phyloP scores from a whole-genome alignment of 306 rosid genomes.

The Rosa multiflora region DNA sequence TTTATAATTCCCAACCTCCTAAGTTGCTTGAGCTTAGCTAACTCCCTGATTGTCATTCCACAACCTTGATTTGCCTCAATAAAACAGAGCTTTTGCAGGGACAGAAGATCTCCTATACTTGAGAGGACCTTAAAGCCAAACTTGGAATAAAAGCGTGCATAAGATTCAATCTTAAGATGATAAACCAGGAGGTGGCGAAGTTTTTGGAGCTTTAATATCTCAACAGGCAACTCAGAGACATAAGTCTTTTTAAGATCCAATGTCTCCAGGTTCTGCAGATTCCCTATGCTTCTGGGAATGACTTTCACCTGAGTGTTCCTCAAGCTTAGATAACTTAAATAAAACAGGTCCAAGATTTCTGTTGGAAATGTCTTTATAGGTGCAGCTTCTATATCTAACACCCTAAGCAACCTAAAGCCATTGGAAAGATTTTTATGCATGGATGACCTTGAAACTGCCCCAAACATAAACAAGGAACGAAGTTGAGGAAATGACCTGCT shows the following conservation, averaged over 20 bases:
- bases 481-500: slow-evolving; percentile 53
- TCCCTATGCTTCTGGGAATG: slow-evolving; percentile 34
- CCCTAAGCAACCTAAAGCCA: slow-evolving; percentile 32
- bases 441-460: slow-evolving; percentile 27
- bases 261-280: slow-evolving; percentile 34
- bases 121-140: slow-evolving; percentile 29
- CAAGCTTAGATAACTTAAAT: slow-evolving; percentile 37
- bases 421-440: background rate
- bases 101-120: slow-evolving; percentile 24
- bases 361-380: slow-evolving; percentile 25
- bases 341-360: slow-evolving; percentile 17
- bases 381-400: slow-evolving; percentile 32
- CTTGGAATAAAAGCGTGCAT: slow-evolving; percentile 17
- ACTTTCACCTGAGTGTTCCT: slow-evolving; percentile 32
- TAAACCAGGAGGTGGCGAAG: slow-evolving; percentile 42
- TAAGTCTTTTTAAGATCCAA: slow-evolving; percentile 38
- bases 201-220: slow-evolving; percentile 32
- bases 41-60: slow-evolving; percentile 12
- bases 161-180: slow-evolving; percentile 21
- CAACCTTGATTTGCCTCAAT: slow-evolving; percentile 26
- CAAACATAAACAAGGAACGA: slow-evolving; percentile 57
- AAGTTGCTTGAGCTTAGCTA: slow-evolving; percentile 34
- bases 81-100: slow-evolving; percentile 39
- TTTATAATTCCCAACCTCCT: slow-evolving; percentile 35
- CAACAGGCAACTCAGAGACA: slow-evolving; percentile 37